Evolutionary conservation across 805 yeast genomes (phyloP), one percentile per base, ranked within the genome.

Genomic region (Spathaspora passalidarum): DNA sequence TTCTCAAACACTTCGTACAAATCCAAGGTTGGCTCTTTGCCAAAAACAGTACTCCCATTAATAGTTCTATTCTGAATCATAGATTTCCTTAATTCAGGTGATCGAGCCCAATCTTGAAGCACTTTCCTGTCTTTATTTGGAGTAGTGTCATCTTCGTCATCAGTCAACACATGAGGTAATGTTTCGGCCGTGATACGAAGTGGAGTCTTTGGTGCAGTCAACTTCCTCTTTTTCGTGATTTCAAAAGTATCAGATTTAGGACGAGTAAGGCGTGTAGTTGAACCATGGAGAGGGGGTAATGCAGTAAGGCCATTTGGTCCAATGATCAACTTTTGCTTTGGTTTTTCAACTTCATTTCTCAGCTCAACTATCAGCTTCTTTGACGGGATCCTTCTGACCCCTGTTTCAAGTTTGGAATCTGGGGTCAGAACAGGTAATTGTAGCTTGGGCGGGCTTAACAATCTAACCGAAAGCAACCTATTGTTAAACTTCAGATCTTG

Each of bases 21-120:
- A 43, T 81, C 40, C 47, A 86, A 66, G 2, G 82, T 82, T 0
- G 86, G 85, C 25, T 86, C 77, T 5, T 86, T 84, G 0, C 96
- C 96, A 66, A 89, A 88, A 1, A 88, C 77, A 16, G 72, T 60
- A 49, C 74, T 80, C 0, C 94, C 91, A 56, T 88, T 84, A 49
- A 84, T 66, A 11, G 50, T 46, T 35, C 55, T 57, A 45, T 62
- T 63, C 39, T 61, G 60, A 41, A 55, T 49, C 25, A 68, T 53
- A 10, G 59, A 50, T 40, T 51, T 50, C 11, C 62, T 57, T 9
- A 72, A 50, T 43, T 68, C 68, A 0, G 74, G 71, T 0, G 74
- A 61, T 38, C 58, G 62, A 0, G 75, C 76, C 76, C 76, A 72
- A 20, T 61, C 54, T 45, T 60, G 57, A n/a, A 66, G 50, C 0